Base-by-base conservation (phyloP, 2,329 filamentous ascomycete species). In the Diaporthe citri region DNA sequence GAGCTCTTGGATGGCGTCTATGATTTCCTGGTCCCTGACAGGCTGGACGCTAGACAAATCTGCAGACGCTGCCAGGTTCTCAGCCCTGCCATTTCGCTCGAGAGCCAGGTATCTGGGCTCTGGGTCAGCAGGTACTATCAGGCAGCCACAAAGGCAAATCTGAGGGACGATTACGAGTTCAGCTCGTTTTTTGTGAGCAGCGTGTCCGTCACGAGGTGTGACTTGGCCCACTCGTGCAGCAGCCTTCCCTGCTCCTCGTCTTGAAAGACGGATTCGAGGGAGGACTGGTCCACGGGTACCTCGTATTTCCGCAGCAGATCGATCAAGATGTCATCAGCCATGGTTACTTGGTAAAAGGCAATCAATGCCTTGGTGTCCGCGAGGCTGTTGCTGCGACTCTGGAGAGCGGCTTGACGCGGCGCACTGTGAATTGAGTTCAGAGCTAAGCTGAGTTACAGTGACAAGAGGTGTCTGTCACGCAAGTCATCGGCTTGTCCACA, bases 1-100 rank as follows among this genome's bases (percentile, higher is more conserved):
- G n/a, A 95, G 85, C 71, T 93, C 89, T 4, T 89, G 87, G 67
- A 93, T 90, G 22, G 93, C 93, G 55, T 85, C 82, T 71, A 86
- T 86, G 73, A 94, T 85, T 70, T 94, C 91, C 36, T 88, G 84
- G 74, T 94, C 91, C 20, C 86, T 83, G 60, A 93, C 82, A 7
- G 89, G 87, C 72, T 87, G 87, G 46, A 88, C 82, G 43, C 84
- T 79, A 5, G 85, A 83, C n/a, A 88, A 78, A 77, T 90, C 86
- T 73, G 87, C 83, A 51, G 83, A 78, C 25, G 84, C 84, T 5
- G 84, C 84, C 36, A 91, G 82, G 76, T 81, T 81, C 71, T 88
- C 86, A 13, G 87, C 86, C 73, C 86, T 83, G 15, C 89, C 90
- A 46, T 82, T 85, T 75, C 84, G 85, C 78, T 88, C 85, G 28